Base-by-base conservation (phyloP, 2,329 filamentous ascomycete genomes). In the Penicillium fuscoglaucum region DNA sequence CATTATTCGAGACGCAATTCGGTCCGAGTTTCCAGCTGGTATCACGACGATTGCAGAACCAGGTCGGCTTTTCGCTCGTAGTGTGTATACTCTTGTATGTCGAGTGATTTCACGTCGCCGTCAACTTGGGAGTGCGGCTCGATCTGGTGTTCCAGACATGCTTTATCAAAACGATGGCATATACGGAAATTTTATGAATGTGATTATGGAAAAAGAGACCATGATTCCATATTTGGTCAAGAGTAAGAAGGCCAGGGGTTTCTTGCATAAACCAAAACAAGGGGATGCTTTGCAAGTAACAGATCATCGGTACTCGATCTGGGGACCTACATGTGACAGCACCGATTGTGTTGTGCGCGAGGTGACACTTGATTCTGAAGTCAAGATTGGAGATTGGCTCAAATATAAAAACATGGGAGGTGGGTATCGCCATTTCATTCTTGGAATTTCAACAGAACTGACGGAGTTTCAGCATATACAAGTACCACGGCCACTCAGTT, bases 301-400 rank as follows among this genome's bases (percentile, higher is more conserved):
- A 39, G 24, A 39, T 10, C 55, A 68, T 39, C 44, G 55, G 7
- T 71, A 71, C 44, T 66, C 65, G 1, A 60, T 72, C 28, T 71
- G 68, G 68, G 70, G 69, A 0, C 70, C 68, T 9, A 71, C 70
- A 0, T 71, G 69, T 52, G 68, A 71, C 48, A 65, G 67, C 15
- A 57, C 63, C 6, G 69, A 72, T 46, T 64, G 63, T 49, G 64
- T 71, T n/a, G 58, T 52, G 2, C 45, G 56, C 1, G 60, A 65
- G 2, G 52, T 57, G 4, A 37, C n/a, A 0, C 52, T 70, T 31
- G 50, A 59, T 1, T 58, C 35, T 0, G 65, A 68, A 19, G 61
- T 70, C 12, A 58, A 55, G 26, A 35, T 64, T 37, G 68, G 67
- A 1, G 68, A 72, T 50, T 72, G 68, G 68, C 48, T 71, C 13